A percentile compares a stretch with the other conserved stretches of the same genome.
These are phyloP conservation scores for Lagenidium sp. DNA, from an alignment of 352 stramenopile species.

Conservation along the genomic window DNA sequence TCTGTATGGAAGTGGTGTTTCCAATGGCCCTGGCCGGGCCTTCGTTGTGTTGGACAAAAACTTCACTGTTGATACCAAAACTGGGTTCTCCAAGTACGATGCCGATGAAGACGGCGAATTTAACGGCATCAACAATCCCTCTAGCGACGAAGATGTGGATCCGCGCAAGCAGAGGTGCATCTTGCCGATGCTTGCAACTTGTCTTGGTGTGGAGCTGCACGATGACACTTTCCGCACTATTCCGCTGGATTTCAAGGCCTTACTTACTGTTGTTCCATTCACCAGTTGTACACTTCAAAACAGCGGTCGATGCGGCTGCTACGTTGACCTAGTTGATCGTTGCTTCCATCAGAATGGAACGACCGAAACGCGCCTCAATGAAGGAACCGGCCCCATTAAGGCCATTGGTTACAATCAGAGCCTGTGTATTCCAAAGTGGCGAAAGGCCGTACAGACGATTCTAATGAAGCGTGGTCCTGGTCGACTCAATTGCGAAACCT, in stretches of 20 bases:
- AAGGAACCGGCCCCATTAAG: constrained; percentile 3
- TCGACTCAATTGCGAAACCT: constrained; percentile 63
- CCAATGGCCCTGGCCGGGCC: constrained; percentile 25
- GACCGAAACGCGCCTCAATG: constrained; percentile 12
- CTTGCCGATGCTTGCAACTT: constrained; percentile 56
- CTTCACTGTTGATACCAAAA: constrained; percentile 26
- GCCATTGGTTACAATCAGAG: constrained; percentile 46
- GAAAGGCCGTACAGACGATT: constrained; percentile 33
- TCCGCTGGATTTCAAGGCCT: constrained; percentile 66
- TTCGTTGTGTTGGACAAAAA: constrained; percentile 69
- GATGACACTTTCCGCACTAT: constrained; percentile 35
- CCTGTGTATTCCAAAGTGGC: constrained; percentile 49
- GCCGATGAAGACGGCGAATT: constrained; percentile 5
- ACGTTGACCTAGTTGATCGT: constrained; percentile 41
- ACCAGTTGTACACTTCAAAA: constrained; percentile 40
- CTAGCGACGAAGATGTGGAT: constrained; percentile 4
- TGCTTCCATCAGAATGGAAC: constrained; percentile 49
- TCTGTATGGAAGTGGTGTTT: constrained; percentile 51
- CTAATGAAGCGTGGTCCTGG: constrained; percentile 46
- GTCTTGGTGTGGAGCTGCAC: constrained; percentile 47
- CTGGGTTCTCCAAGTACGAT: constrained; percentile 13
- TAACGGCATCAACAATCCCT: constrained; percentile 16
- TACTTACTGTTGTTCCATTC: constrained; percentile 51
- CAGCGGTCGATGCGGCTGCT: constrained; percentile 49
- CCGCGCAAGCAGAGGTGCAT: constrained; percentile 20